Evolutionary conservation across 129 eudicot genomes (phyloP), one percentile per base, ranked within the genome.

Genomic region (Erigeron canadensis): DNA sequence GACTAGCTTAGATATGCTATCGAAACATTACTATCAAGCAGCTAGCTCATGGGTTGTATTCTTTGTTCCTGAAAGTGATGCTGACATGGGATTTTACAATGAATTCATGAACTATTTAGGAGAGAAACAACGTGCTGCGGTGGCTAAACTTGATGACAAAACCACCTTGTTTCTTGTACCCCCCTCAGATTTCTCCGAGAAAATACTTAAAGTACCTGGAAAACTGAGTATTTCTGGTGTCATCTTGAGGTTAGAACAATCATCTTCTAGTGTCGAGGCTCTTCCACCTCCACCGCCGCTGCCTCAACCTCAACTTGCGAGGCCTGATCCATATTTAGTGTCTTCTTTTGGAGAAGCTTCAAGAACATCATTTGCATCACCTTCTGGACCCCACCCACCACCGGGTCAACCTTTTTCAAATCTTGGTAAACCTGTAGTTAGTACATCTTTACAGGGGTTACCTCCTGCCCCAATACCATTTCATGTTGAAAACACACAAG

Each of bases 111-210:
- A 81, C 56, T 94, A 89, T 79, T 87, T 94, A 59, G 97, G 87
- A 13, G 92, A 84, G 67, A 89, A 87, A 56, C 84, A 89, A 54
- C 86, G 98, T 10, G 98, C 96, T 18, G 98, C 95, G 6, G 98
- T 94, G 1, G 90, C 96, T 66, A 89, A 87, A 82, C 70, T 94
- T 63, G 96, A 94, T 59, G 95, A 94, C 60, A 76, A 66, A 48
- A 89, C 79, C 73, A 89, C 98, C 64, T 79, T 94, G 61, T 94
- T 94, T 66, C 95, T 94, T 22, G 97, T 94, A 47, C 96, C 98
- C 48, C 98, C 98, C 53, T 94, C 98, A 15, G 98, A 94, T 0
- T 94, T 94, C 88, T 89, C 95, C 0, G 93, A 87, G 63, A 85
- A 94, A 76, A 84, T 94, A 12, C 86, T 94, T 0, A 94, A 94